Evolutionary conservation across 805 yeast genomes (phyloP).

Genomic region (Priceomyces carsonii): DNA sequence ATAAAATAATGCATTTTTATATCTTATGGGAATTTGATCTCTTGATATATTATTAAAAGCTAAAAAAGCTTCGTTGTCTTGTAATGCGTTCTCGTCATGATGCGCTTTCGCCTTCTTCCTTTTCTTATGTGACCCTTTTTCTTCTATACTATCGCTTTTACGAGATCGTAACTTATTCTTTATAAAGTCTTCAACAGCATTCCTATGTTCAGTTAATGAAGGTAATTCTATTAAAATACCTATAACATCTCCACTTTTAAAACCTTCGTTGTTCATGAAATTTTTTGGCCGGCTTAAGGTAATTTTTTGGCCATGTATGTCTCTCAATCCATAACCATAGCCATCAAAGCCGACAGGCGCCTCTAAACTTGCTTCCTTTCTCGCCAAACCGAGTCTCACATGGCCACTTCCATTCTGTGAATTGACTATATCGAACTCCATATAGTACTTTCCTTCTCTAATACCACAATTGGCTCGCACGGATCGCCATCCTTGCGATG

Average conservation of each 20-base stretch:
- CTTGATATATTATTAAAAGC: conserved; percentile 53
- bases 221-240: conserved; percentile 81
- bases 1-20: conserved; percentile 72
- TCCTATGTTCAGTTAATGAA: conserved; percentile 41
- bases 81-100: conserved; percentile 16
- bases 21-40: conserved; percentile 86
- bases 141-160: conserved; percentile 3
- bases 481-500: conserved; percentile 77
- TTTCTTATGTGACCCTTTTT: conserved; percentile 10
- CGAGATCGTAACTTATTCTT: conserved; percentile 7
- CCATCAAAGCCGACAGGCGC: conserved; percentile 97
- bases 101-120: conserved; percentile 13
- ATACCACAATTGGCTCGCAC: conserved; percentile 73
- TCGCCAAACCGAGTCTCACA: conserved; percentile 78
- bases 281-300: conserved; percentile 70
- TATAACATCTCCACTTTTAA: conserved; percentile 75
- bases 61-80: conserved; percentile 18
- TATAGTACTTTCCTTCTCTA: conserved; percentile 76
- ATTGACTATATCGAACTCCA: conserved; percentile 66
- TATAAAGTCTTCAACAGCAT: conserved; percentile 36
- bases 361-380: conserved; percentile 86
- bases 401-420: conserved; percentile 47
- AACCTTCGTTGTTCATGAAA: conserved; percentile 52
- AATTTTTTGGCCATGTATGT: conserved; percentile 69
- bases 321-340: conserved; percentile 89